A percentile compares a stretch with the other conserved stretches of the same genome.
phyloP scores from a whole-genome alignment of 2,329 filamentous ascomycete species.

The Verticillium nonalfalfae region DNA sequence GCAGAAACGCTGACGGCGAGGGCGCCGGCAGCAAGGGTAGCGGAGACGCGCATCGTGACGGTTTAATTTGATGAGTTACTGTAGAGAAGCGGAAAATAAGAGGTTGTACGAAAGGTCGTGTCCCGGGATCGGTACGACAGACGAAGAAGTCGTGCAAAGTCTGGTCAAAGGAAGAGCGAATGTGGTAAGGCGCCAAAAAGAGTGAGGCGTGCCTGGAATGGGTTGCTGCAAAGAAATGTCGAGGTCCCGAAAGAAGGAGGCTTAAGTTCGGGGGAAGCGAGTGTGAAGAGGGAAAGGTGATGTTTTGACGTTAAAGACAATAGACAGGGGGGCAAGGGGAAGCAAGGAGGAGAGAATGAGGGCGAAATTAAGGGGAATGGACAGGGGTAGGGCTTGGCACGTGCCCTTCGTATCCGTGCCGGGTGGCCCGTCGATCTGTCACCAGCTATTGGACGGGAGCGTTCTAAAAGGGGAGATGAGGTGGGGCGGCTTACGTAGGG shows the following conservation, averaged over 20 bases:
- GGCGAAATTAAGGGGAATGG: neutral
- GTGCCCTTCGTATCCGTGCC: neutral
- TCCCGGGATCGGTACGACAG: neutral
- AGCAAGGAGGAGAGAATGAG: neutral
- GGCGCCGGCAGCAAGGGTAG: constrained; percentile 28
- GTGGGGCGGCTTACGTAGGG: neutral
- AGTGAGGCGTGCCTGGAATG: neutral
- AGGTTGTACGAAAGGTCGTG: neutral
- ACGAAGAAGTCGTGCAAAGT: neutral
- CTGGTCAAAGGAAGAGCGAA: neutral
- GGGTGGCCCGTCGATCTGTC: neutral
- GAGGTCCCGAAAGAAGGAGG: neutral
- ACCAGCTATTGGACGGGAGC: neutral
- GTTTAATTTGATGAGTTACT: neutral
- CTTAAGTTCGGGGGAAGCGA: neutral
- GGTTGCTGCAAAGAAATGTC: neutral
- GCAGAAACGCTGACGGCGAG: constrained; percentile 32
- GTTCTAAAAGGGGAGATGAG: neutral
- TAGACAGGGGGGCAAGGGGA: neutral
- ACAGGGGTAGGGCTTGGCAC: neutral
- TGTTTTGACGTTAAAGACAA: neutral
- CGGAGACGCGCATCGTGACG: constrained; percentile 32
- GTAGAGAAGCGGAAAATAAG: neutral
- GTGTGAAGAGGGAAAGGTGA: neutral
- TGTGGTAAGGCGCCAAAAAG: neutral